Conservation (phyloP, 257 asterid species). For the Solanum bukasovii region DNA sequence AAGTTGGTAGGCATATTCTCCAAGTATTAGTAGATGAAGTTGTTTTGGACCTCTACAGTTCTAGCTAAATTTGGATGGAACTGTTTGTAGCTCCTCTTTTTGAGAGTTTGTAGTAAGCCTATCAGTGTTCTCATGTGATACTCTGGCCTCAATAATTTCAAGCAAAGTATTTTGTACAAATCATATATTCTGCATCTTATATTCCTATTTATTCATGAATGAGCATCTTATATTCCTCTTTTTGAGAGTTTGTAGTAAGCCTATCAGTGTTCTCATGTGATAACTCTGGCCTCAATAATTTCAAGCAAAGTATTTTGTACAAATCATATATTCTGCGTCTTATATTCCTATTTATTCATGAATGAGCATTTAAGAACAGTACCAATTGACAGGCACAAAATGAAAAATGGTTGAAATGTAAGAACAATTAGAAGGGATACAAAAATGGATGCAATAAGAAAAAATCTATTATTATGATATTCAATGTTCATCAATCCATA, state of each 20-base stretch:
- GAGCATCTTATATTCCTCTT: neutral
- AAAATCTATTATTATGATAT: neutral
- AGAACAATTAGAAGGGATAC: neutral
- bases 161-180: no score
- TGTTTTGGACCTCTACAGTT: constrained; percentile 37
- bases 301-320: no score
- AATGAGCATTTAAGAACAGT: neutral
- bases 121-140: neutral
- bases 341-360: no score
- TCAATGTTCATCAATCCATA: neutral
- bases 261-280: no score
- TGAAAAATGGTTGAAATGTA: neutral
- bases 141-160: neutral
- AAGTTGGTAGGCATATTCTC: constrained; percentile 37
- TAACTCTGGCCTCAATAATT: no score
- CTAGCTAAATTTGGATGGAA: neutral
- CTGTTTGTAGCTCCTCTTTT: neutral
- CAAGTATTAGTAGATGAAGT: constrained; percentile 66
- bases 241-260: no score
- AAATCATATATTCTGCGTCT: no score
- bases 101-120: neutral
- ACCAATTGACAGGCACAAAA: neutral
- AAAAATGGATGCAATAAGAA: neutral
- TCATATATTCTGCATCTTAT: no score
- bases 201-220: neutral